Evolutionary conservation across 1,284 basidiomycete genomes (phyloP).

Genomic region (Ustilago shanxiensis): DNA sequence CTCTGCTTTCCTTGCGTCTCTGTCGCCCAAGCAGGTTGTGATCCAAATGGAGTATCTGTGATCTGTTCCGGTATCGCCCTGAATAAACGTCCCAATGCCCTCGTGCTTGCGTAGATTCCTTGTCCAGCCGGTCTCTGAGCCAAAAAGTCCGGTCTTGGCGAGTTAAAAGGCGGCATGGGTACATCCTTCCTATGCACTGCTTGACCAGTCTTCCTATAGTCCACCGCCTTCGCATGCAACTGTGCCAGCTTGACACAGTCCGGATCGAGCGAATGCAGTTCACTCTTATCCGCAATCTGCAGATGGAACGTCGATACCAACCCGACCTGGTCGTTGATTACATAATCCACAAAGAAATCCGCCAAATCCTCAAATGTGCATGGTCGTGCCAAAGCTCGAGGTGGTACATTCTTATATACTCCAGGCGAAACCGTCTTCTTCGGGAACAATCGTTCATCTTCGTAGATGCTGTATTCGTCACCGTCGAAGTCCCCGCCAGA

Average conservation of each 20-base stretch:
- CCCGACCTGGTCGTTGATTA: conserved; percentile 75
- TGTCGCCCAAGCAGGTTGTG: conserved; percentile 9
- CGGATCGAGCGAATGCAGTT: conserved; percentile 74
- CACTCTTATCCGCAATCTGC: conserved; percentile 78
- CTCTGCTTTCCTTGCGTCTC: conserved; percentile 10
- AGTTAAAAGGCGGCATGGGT: conserved; percentile 23
- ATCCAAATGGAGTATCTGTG: conserved; percentile 34
- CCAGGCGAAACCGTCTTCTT: conserved; percentile 73
- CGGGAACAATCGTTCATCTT: conserved; percentile 73
- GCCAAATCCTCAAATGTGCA: conserved; percentile 78
- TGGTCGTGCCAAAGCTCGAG: conserved; percentile 73
- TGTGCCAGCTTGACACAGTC: conserved; percentile 77
- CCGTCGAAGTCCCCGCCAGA: conserved; percentile 53
- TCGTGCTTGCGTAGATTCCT: conserved; percentile 22
- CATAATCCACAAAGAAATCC: conserved; percentile 78
- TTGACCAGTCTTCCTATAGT: conserved; percentile 55
- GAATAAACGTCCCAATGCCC: conserved; percentile 32
- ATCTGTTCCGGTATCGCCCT: conserved; percentile 29
- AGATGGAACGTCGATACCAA: conserved; percentile 76
- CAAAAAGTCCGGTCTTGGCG: conserved; percentile 25
- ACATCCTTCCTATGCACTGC: conserved; percentile 36
- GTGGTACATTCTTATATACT: conserved; percentile 74
- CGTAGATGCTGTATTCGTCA: conserved; percentile 72
- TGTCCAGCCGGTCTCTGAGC: conserved; percentile 24
- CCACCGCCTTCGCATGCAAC: conserved; percentile 78